Percentiles rank a stretch among this genome's conserved stretches.
phyloP scores from a whole-genome alignment of 2,329 filamentous ascomycete species.

The Diplodia intermedia region DNA sequence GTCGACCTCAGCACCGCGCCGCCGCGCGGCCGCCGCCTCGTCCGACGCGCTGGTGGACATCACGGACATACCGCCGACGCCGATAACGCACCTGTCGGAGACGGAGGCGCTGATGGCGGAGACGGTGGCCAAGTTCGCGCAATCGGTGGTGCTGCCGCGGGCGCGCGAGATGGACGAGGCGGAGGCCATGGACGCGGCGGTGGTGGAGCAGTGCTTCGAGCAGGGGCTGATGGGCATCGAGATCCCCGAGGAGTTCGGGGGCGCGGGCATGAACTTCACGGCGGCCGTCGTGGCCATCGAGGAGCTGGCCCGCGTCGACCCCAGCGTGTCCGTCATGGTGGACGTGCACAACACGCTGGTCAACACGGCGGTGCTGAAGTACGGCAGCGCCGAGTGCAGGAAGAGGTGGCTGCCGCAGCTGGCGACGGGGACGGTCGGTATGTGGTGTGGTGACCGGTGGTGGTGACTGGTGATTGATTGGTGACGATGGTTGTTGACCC shows the following conservation, averaged over 20 bases:
- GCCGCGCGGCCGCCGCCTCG: conserved; percentile 46
- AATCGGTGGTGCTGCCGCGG: conserved; percentile 85
- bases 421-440: conserved; percentile 82
- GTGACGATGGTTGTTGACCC: too few relatives aligned
- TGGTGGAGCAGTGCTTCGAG: conserved; percentile 95
- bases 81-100: conserved; percentile 91
- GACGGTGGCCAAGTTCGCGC: conserved; percentile 87
- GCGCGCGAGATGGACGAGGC: conserved; percentile 98
- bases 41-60: conserved; percentile 60
- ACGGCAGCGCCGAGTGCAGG: conserved; percentile 77
- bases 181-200: conserved; percentile 85
- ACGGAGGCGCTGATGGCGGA: conserved; percentile 89
- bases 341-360: conserved; percentile 99
- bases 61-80: conserved; percentile 81
- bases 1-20: conserved; percentile 49
- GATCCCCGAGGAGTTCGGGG: conserved; percentile 96
- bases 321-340: conserved; percentile 91
- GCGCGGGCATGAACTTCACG: conserved; percentile 98
- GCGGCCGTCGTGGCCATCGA: conserved; percentile 95
- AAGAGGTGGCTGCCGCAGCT: conserved; percentile 88
- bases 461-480: neutral
- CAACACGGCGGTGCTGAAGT: conserved; percentile 90
- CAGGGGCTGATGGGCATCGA: conserved; percentile 97
- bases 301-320: conserved; percentile 91
- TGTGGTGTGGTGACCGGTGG: conserved; percentile 27